These are phyloP conservation scores for Cudoniella acicularis DNA, from an alignment of 495 filamentous ascomycete genomes.

Conservation along the genomic window DNA sequence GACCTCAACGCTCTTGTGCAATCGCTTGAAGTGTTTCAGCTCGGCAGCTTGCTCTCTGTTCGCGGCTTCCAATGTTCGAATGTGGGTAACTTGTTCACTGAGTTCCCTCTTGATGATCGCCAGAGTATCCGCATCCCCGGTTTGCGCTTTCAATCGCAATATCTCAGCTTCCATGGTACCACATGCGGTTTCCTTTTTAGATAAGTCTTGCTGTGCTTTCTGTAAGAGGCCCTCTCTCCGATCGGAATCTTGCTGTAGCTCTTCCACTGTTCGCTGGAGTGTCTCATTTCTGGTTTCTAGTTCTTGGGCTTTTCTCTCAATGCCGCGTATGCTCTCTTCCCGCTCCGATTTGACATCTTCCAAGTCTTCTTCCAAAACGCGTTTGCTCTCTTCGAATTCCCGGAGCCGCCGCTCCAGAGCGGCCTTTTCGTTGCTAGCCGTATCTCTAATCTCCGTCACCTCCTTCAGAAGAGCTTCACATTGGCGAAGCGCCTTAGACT, in stretches of 20 bases:
- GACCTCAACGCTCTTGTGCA: slow-evolving; percentile 83
- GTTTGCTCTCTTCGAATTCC: slow-evolving; percentile 66
- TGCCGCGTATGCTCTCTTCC: slow-evolving; percentile 65
- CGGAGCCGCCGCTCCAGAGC: slow-evolving; percentile 70
- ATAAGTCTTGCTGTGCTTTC: slow-evolving; percentile 60
- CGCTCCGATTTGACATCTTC: slow-evolving; percentile 70
- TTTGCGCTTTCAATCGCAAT: slow-evolving; percentile 74
- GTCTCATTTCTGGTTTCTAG: slow-evolving; percentile 66
- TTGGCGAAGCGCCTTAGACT: slow-evolving; percentile 62
- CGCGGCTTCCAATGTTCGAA: slow-evolving; percentile 72
- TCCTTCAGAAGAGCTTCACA: slow-evolving; percentile 69
- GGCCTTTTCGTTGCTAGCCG: slow-evolving; percentile 60
- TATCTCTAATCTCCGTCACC: slow-evolving; percentile 65
- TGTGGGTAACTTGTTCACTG: slow-evolving; percentile 81
- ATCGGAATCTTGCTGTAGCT: slow-evolving; percentile 67
- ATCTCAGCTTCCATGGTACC: slow-evolving; percentile 78
- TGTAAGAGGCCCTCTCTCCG: slow-evolving; percentile 59
- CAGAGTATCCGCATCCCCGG: slow-evolving; percentile 79
- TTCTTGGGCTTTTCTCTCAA: slow-evolving; percentile 65
- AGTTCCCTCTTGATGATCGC: slow-evolving; percentile 81
- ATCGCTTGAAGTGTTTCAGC: slow-evolving; percentile 71
- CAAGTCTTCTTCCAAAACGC: slow-evolving; percentile 68
- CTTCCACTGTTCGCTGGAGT: slow-evolving; percentile 63
- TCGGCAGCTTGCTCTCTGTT: slow-evolving; percentile 80
- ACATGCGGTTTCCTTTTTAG: slow-evolving; percentile 63